Base-by-base conservation (phyloP, 371 early-diverging fungal genomes). In the Nematocida displodere region DNA sequence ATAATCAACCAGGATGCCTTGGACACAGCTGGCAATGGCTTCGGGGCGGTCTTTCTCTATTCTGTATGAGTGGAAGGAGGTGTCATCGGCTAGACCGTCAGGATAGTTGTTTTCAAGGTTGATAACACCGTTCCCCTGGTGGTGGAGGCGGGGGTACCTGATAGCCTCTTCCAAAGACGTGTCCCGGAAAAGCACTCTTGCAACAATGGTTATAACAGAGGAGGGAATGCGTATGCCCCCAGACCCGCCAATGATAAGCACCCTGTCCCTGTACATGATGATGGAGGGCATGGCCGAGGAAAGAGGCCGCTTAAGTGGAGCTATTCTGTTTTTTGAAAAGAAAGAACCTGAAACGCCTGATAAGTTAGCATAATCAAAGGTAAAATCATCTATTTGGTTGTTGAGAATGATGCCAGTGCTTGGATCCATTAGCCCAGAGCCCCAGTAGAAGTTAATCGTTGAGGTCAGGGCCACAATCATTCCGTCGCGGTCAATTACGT, bases 321-420 rank as follows among this genome's bases (percentile, higher is more conserved):
- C 85, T 33, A 90, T 85, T 71, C 86, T 91, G 85, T 96, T 96
- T 82, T 86, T 86, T 1, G 87, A 87, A 31, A 34, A 89, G 89
- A 0, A 93, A 91, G 28, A 83, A 86, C 48, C 24, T 11, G 56
- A 29, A 15, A 66, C 40, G 11, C 90, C 91, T 86, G 92, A 92
- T 13, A 84, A 82, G 78, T 94, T 92, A 15, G 89, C 86, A 15
- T 82, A 78, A 46, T 89, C 88, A 28, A 91, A 90, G 53, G 90
- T 89, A 80, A 97, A 98, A 79, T 98, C 97, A 81, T 96, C 95
- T 89, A 97, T 94, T 79, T 94, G 88, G 80, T 96, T 87, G 84
- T 98, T 98, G 39, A 97, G 85, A 39, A 98, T 89, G 31, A 98
- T 86, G n/a, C 99, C 99, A 0, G 95, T 92, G 17, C 68, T 82